phyloP scores from a whole-genome alignment of 257 asterid species.

The Euphrasia confusa region DNA sequence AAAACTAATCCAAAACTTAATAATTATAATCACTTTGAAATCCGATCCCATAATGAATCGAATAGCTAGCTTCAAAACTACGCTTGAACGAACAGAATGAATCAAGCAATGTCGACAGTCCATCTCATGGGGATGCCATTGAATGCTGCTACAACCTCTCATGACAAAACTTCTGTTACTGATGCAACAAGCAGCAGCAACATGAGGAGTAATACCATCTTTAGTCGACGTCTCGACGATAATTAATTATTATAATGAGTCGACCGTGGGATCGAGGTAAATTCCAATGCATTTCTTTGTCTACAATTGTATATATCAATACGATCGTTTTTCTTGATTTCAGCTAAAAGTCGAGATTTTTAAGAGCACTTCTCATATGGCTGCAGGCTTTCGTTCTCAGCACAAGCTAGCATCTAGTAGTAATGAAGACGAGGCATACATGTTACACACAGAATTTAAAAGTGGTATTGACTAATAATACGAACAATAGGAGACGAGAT shows the following conservation, averaged over 20 bases:
- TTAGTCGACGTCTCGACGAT: too few species aligned
- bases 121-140: conserved; percentile 8
- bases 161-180: background rate
- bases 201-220: background rate
- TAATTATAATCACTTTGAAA: too few species aligned
- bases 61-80: background rate
- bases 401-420: too few species aligned
- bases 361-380: too few species aligned
- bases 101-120: background rate
- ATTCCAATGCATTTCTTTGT: background rate
- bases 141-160: background rate
- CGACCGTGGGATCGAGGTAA: background rate
- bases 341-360: background rate
- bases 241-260: background rate
- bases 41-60: background rate
- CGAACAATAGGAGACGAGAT: too few species aligned
- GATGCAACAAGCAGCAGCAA: background rate
- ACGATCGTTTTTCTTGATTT: too few species aligned
- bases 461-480: too few species aligned
- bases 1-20: too few species aligned
- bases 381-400: too few species aligned
- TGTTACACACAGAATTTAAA: too few species aligned
- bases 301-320: background rate
- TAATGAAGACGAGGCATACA: too few species aligned
- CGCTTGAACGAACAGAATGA: conserved; percentile 6